Evolutionary conservation across 1,284 basidiomycete species (phyloP), one percentile per base, ranked within the genome.

Genomic region (Fomitopsis betulina): DNA sequence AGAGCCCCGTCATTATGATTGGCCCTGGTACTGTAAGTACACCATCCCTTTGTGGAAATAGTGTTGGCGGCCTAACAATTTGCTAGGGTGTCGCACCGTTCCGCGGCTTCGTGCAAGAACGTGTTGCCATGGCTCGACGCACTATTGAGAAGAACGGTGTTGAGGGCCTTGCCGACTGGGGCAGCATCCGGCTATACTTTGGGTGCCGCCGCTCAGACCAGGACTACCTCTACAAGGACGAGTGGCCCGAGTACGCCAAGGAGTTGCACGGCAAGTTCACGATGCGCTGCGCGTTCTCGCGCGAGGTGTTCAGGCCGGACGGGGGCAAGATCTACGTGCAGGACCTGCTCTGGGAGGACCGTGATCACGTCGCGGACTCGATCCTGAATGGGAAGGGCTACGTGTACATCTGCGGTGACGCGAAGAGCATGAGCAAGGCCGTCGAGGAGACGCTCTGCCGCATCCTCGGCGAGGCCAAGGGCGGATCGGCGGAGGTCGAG

Each of bases 1-100:
- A 97, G 82, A 96, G 94, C 60, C 96, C 96, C 2, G 90, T 99
- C 58, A 95, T 99, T 74, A 98, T 99, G 96, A 86, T 99, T 71
- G 96, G 96, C 56, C 96, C 96, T 59, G 96, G 96, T 58, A 98
- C 96, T 61, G 94, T 96, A 70, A 78, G 91, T 83, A 33, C 32
- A 33, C 55, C 32, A 3, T 27, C 30, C 6, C 32, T 37, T 37
- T 23, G 38, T 47, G 5, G 21, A 49, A 17, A 25, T 37, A 57
- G 61, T 13, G 39, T 30, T 38, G 47, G 21, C 35, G 37, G n/a
- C 51, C 54, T 62, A 32, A 47, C 13, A 10, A 61, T 57, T 27
- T 56, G 50, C 21, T 65, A 91, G 93, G 94, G 95, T 79, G 94
- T 99, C 55, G 96, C 96, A 37, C 96, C 96, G 17, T 99, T 99